Evolutionary conservation across 768 basidiomycete species (phyloP).

Genomic region (Termitomyces sp.): DNA sequence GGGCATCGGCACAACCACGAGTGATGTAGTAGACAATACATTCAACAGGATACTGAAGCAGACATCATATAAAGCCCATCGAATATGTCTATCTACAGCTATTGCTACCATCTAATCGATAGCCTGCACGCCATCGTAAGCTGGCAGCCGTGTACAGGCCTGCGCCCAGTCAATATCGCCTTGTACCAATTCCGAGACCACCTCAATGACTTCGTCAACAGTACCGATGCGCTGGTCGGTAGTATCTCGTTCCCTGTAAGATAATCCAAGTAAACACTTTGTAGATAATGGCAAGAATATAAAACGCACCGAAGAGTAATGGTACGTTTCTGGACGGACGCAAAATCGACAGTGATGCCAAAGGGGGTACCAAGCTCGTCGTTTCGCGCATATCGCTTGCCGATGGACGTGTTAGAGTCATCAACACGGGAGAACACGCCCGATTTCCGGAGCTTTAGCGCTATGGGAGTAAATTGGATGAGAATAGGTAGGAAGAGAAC

Average conservation of each 20-base stretch:
- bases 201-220: slow-evolving; percentile 82
- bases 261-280: not conserved
- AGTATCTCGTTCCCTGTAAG: slow-evolving; percentile 83
- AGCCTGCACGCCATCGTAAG: slow-evolving; percentile 89
- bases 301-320: slow-evolving; percentile 83
- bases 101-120: slow-evolving; percentile 35
- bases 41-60: not conserved
- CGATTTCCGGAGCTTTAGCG: slow-evolving; percentile 77
- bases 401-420: slow-evolving; percentile 92
- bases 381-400: slow-evolving; percentile 95
- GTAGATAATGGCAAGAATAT: not conserved
- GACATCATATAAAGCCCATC: not conserved
- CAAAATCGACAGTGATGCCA: slow-evolving; percentile 95
- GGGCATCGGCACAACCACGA: not conserved
- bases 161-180: slow-evolving; percentile 74
- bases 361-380: slow-evolving; percentile 98
- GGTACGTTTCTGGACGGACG: slow-evolving; percentile 84
- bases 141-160: slow-evolving; percentile 64
- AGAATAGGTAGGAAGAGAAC: not conserved
- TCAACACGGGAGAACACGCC: slow-evolving; percentile 94
- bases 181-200: slow-evolving; percentile 73
- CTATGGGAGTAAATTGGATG: slow-evolving; percentile 32
- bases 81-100: not conserved
- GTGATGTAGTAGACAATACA: not conserved
- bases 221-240: slow-evolving; percentile 87